These are phyloP conservation scores for Penicillium steckii DNA, from an alignment of 495 filamentous ascomycete species.

Conservation along the genomic window DNA sequence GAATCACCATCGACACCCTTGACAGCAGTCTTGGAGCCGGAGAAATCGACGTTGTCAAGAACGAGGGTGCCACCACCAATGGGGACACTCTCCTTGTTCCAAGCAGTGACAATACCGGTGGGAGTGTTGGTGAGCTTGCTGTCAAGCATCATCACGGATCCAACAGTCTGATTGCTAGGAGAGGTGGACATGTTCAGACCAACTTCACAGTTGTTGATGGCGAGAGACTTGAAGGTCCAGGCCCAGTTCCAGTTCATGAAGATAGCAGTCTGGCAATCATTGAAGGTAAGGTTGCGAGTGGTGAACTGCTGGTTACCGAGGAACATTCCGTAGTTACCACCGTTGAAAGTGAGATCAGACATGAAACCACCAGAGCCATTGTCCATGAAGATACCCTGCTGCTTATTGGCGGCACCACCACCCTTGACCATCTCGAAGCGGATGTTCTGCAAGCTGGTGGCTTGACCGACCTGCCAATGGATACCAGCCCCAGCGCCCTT, in stretches of 20 bases:
- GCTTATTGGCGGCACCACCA: slow-evolving; percentile 64
- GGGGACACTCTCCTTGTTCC: slow-evolving; percentile 55
- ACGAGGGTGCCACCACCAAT: slow-evolving; percentile 74
- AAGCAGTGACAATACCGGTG: slow-evolving; percentile 72
- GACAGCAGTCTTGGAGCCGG: slow-evolving; percentile 53
- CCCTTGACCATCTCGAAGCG: slow-evolving; percentile 83
- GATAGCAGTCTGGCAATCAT: slow-evolving; percentile 80
- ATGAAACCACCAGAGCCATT: slow-evolving; percentile 91
- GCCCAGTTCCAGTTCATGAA: slow-evolving; percentile 96
- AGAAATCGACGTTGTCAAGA: slow-evolving; percentile 84
- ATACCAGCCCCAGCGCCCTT: slow-evolving; percentile 68
- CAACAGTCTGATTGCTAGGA: slow-evolving; percentile 62
- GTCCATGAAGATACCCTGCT: slow-evolving; percentile 96
- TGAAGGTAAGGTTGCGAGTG: slow-evolving; percentile 87
- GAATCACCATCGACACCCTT: slow-evolving; percentile 48
- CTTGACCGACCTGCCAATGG: slow-evolving; percentile 98
- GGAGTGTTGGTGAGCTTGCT: slow-evolving; percentile 71
- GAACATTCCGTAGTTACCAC: slow-evolving; percentile 80
- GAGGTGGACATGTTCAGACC: slow-evolving; percentile 80
- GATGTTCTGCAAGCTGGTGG: slow-evolving; percentile 88
- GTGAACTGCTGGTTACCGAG: slow-evolving; percentile 96
- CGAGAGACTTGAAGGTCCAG: slow-evolving; percentile 80
- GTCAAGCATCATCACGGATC: slow-evolving; percentile 80
- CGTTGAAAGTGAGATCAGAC: slow-evolving; percentile 83
- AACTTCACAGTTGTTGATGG: slow-evolving; percentile 76